Evolutionary conservation across 306 rosid genomes (phyloP).

Genomic region (Abrus precatorius): DNA sequence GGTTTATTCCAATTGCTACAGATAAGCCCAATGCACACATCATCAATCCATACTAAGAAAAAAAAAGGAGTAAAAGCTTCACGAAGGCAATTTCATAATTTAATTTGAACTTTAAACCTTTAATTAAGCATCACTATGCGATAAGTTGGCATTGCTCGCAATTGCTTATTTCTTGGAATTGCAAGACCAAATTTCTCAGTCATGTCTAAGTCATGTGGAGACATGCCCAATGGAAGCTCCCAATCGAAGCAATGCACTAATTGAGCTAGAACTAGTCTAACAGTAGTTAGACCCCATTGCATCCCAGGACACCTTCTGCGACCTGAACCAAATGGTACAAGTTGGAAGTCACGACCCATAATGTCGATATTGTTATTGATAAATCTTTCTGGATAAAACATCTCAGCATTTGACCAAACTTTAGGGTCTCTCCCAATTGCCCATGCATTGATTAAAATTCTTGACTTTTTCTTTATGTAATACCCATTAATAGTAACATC

Average conservation of each 20-base stretch:
- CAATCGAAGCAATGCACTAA: constrained; percentile 56
- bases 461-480: constrained; percentile 42
- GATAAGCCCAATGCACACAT: no score
- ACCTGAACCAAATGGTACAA: constrained; percentile 57
- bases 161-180: constrained; percentile 10
- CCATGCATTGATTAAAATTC: constrained; percentile 47
- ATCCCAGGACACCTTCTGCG: constrained; percentile 52
- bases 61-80: no score
- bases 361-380: neutral
- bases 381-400: constrained; percentile 52
- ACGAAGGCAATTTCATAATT: no score
- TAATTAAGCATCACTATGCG: neutral
- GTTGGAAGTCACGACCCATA: constrained; percentile 32
- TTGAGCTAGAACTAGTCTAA: constrained; percentile 39
- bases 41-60: no score
- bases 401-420: constrained; percentile 41
- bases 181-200: constrained; percentile 35
- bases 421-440: constrained; percentile 47
- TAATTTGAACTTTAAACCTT: no score
- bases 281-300: constrained; percentile 33
- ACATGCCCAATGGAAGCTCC: constrained; percentile 44
- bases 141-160: constrained; percentile 39
- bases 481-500: constrained; percentile 43
- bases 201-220: constrained; percentile 47
- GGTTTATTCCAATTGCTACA: no score